phyloP scores from a whole-genome alignment of 2,329 filamentous ascomycete species.

The Xylaria hypoxylon region DNA sequence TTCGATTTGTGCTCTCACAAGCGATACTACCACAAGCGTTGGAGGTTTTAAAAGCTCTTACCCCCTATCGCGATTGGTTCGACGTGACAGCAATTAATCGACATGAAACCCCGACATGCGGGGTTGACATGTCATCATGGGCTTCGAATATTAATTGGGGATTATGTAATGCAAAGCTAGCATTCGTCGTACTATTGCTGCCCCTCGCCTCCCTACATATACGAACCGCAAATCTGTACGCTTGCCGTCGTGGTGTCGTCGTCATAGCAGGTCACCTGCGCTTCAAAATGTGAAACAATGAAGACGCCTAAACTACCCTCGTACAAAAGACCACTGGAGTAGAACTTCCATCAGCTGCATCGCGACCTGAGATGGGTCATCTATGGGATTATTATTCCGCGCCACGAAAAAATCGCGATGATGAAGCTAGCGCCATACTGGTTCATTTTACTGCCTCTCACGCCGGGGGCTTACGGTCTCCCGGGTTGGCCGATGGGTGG shows the following conservation, averaged over 20 bases:
- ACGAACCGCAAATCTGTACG: neutral
- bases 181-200: too few species aligned
- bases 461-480: conserved; percentile 51
- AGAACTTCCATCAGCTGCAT: neutral
- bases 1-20: too few species aligned
- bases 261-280: conserved; percentile 8
- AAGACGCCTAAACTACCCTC: neutral
- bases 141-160: neutral
- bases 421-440: conserved; percentile 13
- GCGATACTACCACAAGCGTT: neutral
- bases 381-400: neutral
- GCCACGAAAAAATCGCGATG: neutral
- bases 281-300: neutral
- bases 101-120: conserved; percentile 25
- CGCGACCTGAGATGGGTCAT: conserved; percentile 16
- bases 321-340: neutral
- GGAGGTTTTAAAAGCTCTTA: neutral
- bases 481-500: conserved; percentile 53
- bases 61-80: neutral
- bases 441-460: conserved; percentile 8
- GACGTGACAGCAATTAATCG: conserved; percentile 8
- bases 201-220: conserved; percentile 3
- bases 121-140: conserved; percentile 8
- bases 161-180: conserved; percentile 16
- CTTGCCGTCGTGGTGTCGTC: neutral